These are phyloP conservation scores for Hymenoscyphus occultus DNA, from an alignment of 2,329 filamentous ascomycete species.

Conservation along the genomic window DNA sequence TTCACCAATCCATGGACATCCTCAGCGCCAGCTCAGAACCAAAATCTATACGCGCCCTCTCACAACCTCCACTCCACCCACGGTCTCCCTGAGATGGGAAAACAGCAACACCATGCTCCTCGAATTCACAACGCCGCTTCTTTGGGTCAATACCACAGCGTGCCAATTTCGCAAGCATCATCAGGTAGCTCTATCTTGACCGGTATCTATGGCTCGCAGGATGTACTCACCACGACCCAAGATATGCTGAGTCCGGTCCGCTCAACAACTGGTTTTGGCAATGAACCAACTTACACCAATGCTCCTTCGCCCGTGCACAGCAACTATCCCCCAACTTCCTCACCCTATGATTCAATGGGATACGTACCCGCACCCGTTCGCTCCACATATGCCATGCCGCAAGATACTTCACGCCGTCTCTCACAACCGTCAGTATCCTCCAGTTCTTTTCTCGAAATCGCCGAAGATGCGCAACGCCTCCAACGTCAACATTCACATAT, in stretches of 20 bases:
- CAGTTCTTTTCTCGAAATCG: constrained; percentile 42
- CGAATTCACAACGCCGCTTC: constrained; percentile 55
- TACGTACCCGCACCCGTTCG: constrained; percentile 67
- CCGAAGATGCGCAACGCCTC: constrained; percentile 30
- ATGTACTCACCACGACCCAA: constrained; percentile 69
- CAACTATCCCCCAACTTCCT: constrained; percentile 42
- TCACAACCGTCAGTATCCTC: constrained; percentile 79
- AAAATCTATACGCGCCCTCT: constrained; percentile 60
- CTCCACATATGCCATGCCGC: constrained; percentile 54
- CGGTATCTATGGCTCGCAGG: constrained; percentile 58
- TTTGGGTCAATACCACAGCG: constrained; percentile 69
- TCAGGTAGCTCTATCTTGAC: constrained; percentile 64
- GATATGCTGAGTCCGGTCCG: constrained; percentile 68
- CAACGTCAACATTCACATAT: constrained; percentile 60
- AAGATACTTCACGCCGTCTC: constrained; percentile 61
- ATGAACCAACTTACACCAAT: constrained; percentile 63
- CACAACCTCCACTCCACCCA: constrained; percentile 51
- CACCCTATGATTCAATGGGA: constrained; percentile 72
- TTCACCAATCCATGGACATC: constrained; percentile 90
- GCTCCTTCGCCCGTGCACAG: constrained; percentile 50
- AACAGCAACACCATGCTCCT: constrained; percentile 51
- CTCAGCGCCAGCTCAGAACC: constrained; percentile 45
- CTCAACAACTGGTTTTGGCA: constrained; percentile 62
- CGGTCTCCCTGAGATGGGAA: constrained; percentile 54
- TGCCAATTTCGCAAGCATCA: constrained; percentile 71